Conservation (phyloP, 768 basidiomycete species). For the Dacryopinax spathularia region DNA sequence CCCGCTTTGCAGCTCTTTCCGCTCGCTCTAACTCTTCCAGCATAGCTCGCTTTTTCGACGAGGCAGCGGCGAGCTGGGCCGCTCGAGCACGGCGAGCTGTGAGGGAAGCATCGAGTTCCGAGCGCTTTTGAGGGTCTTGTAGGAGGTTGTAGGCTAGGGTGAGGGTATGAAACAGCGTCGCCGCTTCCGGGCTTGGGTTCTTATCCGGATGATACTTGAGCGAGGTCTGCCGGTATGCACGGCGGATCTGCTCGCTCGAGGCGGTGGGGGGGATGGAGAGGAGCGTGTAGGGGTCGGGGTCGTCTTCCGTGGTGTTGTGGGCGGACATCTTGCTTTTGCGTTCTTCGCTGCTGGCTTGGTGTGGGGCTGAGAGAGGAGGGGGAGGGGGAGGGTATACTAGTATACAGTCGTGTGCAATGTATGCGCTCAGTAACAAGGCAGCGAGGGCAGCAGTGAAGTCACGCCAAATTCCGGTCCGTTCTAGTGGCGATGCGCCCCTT, state of each 20-base stretch:
- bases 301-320: slow-evolving; percentile 33
- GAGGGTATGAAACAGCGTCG: slow-evolving; percentile 70
- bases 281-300: slow-evolving; percentile 60
- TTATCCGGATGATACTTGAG: slow-evolving; percentile 64
- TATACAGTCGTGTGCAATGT: neutral
- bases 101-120: slow-evolving; percentile 69
- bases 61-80: slow-evolving; percentile 54
- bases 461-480: neutral
- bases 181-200: slow-evolving; percentile 21
- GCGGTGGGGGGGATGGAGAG: slow-evolving; percentile 46
- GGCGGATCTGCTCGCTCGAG: slow-evolving; percentile 63
- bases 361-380: neutral
- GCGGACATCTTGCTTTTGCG: slow-evolving; percentile 16
- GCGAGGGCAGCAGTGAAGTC: neutral
- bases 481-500: neutral
- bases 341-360: no score
- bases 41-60: slow-evolving; percentile 57
- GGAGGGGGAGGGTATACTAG: neutral
- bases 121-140: slow-evolving; percentile 61
- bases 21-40: slow-evolving; percentile 67
- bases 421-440: no score
- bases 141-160: slow-evolving; percentile 68
- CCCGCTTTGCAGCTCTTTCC: slow-evolving; percentile 63
- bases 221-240: slow-evolving; percentile 63
- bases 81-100: slow-evolving; percentile 53